Evolutionary conservation across 1,139 yeast species (phyloP), one percentile per base, ranked within the genome.

Genomic region (Petasospora fabianii): DNA sequence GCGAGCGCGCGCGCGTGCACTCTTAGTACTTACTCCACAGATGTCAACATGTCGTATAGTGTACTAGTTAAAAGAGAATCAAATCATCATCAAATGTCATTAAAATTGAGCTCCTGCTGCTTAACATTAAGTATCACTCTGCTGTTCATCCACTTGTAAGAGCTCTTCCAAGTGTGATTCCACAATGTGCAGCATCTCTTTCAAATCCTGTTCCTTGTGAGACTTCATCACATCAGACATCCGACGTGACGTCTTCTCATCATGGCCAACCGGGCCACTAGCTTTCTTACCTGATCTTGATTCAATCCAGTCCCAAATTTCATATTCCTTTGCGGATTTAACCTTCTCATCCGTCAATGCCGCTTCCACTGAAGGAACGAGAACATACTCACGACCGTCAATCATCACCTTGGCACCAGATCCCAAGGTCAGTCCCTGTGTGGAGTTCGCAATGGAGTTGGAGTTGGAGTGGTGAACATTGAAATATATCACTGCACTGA

Each of bases 281-380:
- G 10, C 27, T 7, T 3, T 12, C 10, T 15, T 15, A 15, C 16
- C 13, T 35, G 84, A 70, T 33, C 73, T 74, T 5, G 42, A 74
- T 40, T 78, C 76, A 32, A 87, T 71, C 96, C 96, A 88, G 36
- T 77, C 72, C 96, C 96, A 88, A 41, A 88, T 60, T 30, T 74
- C 73, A 28, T 73, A 71, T 59, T 87, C 95, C 43, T 80, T 75
- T 41, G 71, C 68, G 46, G 68, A 51, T 37, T 62, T 54, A 37
- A 60, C 48, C 30, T 59, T 51, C 12, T 58, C 59, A 43, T 66
- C 63, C 36, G 64, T 60, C 39, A 73, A 57, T 17, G 61, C 61
- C 14, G 73, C 59, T 7, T 70, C 73, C 32, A 69, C 56, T 10
- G 70, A 62, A 2, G 82, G 80, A 24, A 75, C 59, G 19, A 72